Base-by-base conservation (phyloP, 169 alveolate species). In the Prorocentrum cordatum region DNA sequence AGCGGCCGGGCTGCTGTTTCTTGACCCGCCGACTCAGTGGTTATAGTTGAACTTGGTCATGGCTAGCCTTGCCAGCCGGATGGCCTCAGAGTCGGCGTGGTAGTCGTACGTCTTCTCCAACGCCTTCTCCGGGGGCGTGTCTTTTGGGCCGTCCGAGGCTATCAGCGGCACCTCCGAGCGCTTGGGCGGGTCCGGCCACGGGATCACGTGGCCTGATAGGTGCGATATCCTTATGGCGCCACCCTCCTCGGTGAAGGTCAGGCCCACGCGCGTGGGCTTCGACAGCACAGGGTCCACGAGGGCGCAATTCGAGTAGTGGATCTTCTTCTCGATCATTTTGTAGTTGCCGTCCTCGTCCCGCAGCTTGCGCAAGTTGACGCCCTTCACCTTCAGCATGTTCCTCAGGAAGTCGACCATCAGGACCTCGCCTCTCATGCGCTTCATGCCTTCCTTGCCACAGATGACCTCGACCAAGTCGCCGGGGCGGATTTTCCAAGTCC, bases 111-210 rank as follows among this genome's bases (percentile, higher is more conserved):
- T 75, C 68, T 75, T 75, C 24, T 59, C 27, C 33, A 75, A 20
- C 4, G 86, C 86, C 32, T 50, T 14, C 24, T 75, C 86, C 54
- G 86, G 86, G 9, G 86, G 86, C 2, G 86, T 75, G 54, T 75
- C 86, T 31, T 75, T 75, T 4, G 86, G 86, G 33, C 86, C 86
- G 12, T 75, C 86, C 71, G 31, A 54, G 24, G 47, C 72, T 16
- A 50, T 71, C 86, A 50, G 35, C 18, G 22, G 59, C 59, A 45
- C 22, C 22, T 18, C 22, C 59, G 59, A 45, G 59, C 54, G 42
- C 86, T 75, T 75, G 35, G 86, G 86, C 29, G 68, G 68, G 33
- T 75, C 86, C 3, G 86, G 86, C 86, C 86, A 75, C 1, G 86
- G 86, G 14, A 75, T 75, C 7, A 75, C 32, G 59, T 75, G 86